A percentile compares a stretch with the other conserved stretches of the same genome.
Conservation (phyloP, 305 asterid genomes). For the Stenogyne calaminthoides region DNA sequence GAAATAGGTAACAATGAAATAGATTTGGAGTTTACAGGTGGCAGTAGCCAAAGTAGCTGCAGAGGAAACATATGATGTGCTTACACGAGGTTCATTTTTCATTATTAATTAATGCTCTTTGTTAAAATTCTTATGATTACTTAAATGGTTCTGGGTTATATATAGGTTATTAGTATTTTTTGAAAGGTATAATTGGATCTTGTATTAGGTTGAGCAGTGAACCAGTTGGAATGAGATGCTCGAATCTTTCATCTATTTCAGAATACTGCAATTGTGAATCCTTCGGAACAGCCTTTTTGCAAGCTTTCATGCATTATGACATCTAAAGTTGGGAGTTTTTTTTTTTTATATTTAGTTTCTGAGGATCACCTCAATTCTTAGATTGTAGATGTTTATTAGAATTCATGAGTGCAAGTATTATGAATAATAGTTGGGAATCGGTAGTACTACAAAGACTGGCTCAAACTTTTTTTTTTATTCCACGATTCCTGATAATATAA, state of each 20-base stretch:
- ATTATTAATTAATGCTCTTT: neutral
- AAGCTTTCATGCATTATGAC: neutral
- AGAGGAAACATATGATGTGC: conserved; percentile 61
- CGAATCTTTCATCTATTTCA: neutral
- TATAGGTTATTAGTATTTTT: neutral
- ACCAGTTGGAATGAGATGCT: neutral
- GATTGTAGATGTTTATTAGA: too few relatives aligned
- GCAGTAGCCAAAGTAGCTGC: conserved; percentile 47
- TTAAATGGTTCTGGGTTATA: neutral
- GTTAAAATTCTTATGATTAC: neutral
- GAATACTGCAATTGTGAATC: neutral
- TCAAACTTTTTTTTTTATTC: too few relatives aligned
- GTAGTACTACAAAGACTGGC: too few relatives aligned
- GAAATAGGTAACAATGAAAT: too few relatives aligned
- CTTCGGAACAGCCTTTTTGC: neutral
- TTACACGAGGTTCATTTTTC: conserved; percentile 48
- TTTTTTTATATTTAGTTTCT: too few relatives aligned
- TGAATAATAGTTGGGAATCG: too few relatives aligned
- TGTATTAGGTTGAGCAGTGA: neutral
- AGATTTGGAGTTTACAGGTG: too few relatives aligned
- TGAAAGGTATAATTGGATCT: neutral
- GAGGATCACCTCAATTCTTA: too few relatives aligned
- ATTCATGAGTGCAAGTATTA: too few relatives aligned
- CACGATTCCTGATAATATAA: too few relatives aligned
- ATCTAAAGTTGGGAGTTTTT: too few relatives aligned